phyloP scores from a whole-genome alignment of 495 filamentous ascomycete genomes.

The Penicillium odoratum region DNA sequence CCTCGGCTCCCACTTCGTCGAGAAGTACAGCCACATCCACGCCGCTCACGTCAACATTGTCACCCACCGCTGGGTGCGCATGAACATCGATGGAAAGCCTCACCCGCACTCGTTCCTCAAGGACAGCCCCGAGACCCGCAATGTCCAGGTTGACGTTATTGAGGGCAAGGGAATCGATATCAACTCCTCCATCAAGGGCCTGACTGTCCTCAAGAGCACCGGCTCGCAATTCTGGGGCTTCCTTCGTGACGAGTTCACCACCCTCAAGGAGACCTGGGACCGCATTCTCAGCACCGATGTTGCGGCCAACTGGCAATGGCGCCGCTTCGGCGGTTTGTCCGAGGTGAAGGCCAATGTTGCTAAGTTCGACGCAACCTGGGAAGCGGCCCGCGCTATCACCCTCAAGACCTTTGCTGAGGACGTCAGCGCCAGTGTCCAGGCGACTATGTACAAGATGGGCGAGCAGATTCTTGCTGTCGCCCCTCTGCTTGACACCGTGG shows the following conservation, averaged over 20 bases:
- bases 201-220: conserved; percentile 95
- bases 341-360: conserved; percentile 64
- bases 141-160: conserved; percentile 47
- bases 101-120: conserved; percentile 97
- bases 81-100: conserved; percentile 80
- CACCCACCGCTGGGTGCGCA: conserved; percentile 89
- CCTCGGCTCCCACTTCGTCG: conserved; percentile 82
- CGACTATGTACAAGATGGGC: conserved; percentile 98
- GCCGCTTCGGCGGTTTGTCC: conserved; percentile 60
- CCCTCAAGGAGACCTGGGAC: conserved; percentile 86
- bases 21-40: conserved; percentile 84
- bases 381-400: conserved; percentile 74
- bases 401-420: conserved; percentile 92
- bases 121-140: conserved; percentile 82
- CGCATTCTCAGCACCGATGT: conserved; percentile 94
- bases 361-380: conserved; percentile 77
- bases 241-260: conserved; percentile 88
- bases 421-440: conserved; percentile 88
- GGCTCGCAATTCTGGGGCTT: conserved; percentile 95
- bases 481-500: conserved; percentile 68
- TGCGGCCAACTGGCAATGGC: conserved; percentile 83
- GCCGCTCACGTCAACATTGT: conserved; percentile 75
- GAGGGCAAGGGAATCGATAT: conserved; percentile 69
- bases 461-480: conserved; percentile 79
- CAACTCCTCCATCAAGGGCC: conserved; percentile 66